phyloP scores from a whole-genome alignment of 192 early-diverging fungal species.

The Coemansia brasiliensis region DNA sequence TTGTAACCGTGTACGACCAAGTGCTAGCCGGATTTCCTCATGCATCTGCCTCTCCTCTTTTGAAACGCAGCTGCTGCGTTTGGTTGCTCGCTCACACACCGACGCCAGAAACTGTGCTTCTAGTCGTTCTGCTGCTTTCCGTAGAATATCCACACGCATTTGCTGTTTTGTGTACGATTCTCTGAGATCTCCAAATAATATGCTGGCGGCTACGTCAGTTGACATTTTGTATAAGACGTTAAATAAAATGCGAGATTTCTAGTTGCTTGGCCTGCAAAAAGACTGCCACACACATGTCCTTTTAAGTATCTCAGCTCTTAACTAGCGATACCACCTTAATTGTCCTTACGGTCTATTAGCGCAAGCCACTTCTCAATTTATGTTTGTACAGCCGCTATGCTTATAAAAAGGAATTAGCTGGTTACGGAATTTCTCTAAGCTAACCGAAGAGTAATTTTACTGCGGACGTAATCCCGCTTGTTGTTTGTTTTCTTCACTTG shows the following conservation, averaged over 20 bases:
- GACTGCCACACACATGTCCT: not conserved
- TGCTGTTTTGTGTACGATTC: slow-evolving; percentile 43
- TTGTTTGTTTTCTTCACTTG: not conserved
- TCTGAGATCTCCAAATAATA: slow-evolving; percentile 44
- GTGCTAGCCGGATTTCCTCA: slow-evolving; percentile 26
- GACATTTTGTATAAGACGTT: slow-evolving; percentile 37
- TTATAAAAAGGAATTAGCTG: no score
- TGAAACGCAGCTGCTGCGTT: slow-evolving; percentile 34
- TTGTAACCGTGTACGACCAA: slow-evolving; percentile 32
- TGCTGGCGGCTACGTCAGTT: slow-evolving; percentile 36
- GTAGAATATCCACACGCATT: slow-evolving; percentile 26
- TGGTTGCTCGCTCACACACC: slow-evolving; percentile 40
- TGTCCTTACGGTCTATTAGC: no score
- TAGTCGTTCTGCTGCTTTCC: slow-evolving; percentile 12
- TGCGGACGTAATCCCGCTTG: not conserved
- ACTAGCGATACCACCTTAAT: no score
- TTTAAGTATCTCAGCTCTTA: not conserved
- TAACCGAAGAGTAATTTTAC: no score
- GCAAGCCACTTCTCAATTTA: no score
- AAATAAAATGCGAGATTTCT: not conserved
- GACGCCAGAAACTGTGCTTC: slow-evolving; percentile 41
- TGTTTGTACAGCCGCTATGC: no score
- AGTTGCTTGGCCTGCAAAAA: not conserved
- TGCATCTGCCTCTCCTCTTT: slow-evolving; percentile 28
- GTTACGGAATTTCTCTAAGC: no score